Conservation (phyloP, 495 filamentous ascomycete species). For the Talaromyces ruber region DNA sequence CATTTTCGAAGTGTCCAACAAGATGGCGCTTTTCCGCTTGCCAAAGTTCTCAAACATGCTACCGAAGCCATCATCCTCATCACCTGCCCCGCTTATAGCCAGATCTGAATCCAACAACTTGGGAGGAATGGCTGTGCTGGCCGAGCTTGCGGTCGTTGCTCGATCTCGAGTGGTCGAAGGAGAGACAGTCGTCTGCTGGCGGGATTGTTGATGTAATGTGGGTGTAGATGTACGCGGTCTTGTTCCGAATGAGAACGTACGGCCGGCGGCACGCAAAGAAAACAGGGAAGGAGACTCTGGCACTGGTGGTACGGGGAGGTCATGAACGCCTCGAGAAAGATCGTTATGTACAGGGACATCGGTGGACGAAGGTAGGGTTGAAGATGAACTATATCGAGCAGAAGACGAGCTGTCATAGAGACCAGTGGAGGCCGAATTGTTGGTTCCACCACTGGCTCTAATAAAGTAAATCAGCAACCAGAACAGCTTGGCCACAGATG, state of each 20-base stretch:
- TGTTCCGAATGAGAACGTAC: slow-evolving; percentile 63
- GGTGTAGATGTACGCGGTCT: slow-evolving; percentile 28
- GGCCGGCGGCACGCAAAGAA: slow-evolving; percentile 55
- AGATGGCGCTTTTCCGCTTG: slow-evolving; percentile 41
- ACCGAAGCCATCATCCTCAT: slow-evolving; percentile 55
- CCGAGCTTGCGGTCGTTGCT: slow-evolving; percentile 47
- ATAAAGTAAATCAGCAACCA: neutral
- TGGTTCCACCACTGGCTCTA: slow-evolving; percentile 57
- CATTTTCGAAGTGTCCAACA: slow-evolving; percentile 16
- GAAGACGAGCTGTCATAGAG: slow-evolving; percentile 50
- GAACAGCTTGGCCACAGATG: slow-evolving; percentile 8
- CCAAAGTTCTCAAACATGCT: slow-evolving; percentile 57
- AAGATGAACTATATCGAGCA: slow-evolving; percentile 61
- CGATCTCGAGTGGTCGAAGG: slow-evolving; percentile 33
- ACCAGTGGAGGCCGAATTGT: slow-evolving; percentile 50
- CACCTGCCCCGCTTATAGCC: slow-evolving; percentile 23
- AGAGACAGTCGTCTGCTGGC: slow-evolving; percentile 23
- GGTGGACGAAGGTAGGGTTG: slow-evolving; percentile 64
- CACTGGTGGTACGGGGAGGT: slow-evolving; percentile 44
- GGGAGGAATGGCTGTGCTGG: slow-evolving; percentile 62
- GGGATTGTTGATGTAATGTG: slow-evolving; percentile 28
- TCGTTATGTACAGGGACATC: slow-evolving; percentile 52
- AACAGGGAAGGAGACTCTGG: slow-evolving; percentile 44
- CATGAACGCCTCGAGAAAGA: slow-evolving; percentile 38
- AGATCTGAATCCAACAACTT: slow-evolving; percentile 54